Base-by-base conservation (phyloP, 352 stramenopile species). In the Globisporangium lucens region DNA sequence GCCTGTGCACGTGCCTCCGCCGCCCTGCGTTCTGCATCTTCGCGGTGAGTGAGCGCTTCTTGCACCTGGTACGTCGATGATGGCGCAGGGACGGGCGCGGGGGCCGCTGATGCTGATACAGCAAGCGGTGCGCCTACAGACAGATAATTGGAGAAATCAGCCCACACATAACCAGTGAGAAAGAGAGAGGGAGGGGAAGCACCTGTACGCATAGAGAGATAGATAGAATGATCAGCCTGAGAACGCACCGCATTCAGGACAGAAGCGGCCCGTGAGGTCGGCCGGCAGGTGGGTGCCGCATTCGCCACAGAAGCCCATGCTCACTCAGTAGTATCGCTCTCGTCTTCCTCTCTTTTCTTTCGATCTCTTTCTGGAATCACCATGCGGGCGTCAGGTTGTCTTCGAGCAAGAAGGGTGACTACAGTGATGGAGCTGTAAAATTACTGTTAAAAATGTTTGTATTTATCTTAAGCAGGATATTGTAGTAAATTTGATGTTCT, bases 291-390 rank as follows among this genome's bases (percentile, higher is more conserved):
- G 77, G 3, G 81, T 82, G 71, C 87, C 87, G 69, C 87, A 95
- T 70, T 93, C 85, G 69, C 87, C 87, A 69, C 87, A 95, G 73
- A 95, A 95, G 61, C 81, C 83, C 87, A 95, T 95, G 63, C 17
- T 65, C 17, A 33, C 30, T 33, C 30, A 33, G 30, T 33, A 4
- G 30, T 33, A 4, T 33, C 12, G 2, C 17, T 46, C 36, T 30
- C n/a, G 3, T 3, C 7, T 29, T 35, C 7, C 29, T 1, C 15
- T 20, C 13, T 24, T 47, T 43, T 6, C 20, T 38, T 20, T 60
- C 24, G 24, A 24, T 24, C 29, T 41, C 22, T 20, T n/a, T 43
- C 27, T 59, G 27, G 35, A 10, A 15, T 30, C 51, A 30, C n/a
- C 35, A 56, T 56, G 53, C 27, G 17, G 15, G 27, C 53, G 53